Conservation (phyloP, 2,329 filamentous ascomycete genomes). For the Apiospora pterosperma region DNA sequence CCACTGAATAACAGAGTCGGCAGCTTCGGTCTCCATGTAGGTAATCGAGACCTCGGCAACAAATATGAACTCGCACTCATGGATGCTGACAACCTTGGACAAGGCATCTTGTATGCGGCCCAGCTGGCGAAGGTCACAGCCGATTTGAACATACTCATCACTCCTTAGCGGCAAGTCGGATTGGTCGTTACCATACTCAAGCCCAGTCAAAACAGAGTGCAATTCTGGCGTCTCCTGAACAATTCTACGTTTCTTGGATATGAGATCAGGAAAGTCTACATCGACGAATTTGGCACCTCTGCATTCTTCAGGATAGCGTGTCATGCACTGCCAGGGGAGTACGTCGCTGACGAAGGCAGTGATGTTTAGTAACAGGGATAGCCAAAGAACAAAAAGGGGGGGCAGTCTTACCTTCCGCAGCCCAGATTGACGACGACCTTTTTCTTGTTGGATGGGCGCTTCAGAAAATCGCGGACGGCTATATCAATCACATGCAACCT, state of each 20-base stretch:
- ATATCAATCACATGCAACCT: slow-evolving; percentile 80
- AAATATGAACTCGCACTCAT: slow-evolving; percentile 66
- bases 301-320: slow-evolving; percentile 59
- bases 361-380: not conserved
- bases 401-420: slow-evolving; percentile 87
- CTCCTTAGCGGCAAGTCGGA: slow-evolving; percentile 58
- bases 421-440: slow-evolving; percentile 83
- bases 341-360: slow-evolving; percentile 61
- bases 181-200: slow-evolving; percentile 34
- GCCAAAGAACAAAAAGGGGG: slow-evolving; percentile 4
- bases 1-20: slow-evolving; percentile 76
- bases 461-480: slow-evolving; percentile 71
- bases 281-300: slow-evolving; percentile 69
- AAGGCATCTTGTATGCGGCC: slow-evolving; percentile 57
- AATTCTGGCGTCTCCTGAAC: slow-evolving; percentile 64
- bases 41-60: slow-evolving; percentile 88
- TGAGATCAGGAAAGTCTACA: slow-evolving; percentile 80
- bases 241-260: slow-evolving; percentile 67
- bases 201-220: slow-evolving; percentile 43
- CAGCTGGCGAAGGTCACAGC: slow-evolving; percentile 75
- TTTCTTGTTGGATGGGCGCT: slow-evolving; percentile 44
- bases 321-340: slow-evolving; percentile 78
- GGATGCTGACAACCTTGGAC: slow-evolving; percentile 52
- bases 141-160: slow-evolving; percentile 72
- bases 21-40: slow-evolving; percentile 75